A percentile compares a stretch with the other conserved stretches of the same genome.
Conservation (phyloP, 1,284 basidiomycete species). For the Chalciporus sp. region DNA sequence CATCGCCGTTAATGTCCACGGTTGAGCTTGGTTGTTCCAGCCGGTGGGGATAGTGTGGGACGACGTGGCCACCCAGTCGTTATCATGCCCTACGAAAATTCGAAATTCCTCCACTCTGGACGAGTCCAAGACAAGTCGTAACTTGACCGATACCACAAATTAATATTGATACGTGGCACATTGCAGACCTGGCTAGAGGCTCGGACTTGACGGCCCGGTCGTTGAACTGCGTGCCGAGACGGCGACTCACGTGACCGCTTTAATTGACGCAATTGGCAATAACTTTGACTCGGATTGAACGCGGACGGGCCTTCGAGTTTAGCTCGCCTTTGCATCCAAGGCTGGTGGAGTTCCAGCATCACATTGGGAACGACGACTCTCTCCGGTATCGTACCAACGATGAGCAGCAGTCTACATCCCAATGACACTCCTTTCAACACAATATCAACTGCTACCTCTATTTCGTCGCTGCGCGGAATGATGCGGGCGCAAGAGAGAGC, state of each 20-base stretch:
- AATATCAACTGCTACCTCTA: conserved; percentile 32
- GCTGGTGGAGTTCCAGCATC: too few species aligned
- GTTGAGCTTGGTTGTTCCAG: too few species aligned
- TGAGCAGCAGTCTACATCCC: conserved; percentile 13
- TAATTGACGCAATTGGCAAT: conserved; percentile 1
- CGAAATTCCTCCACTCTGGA: too few species aligned
- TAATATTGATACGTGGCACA: too few species aligned
- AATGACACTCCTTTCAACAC: conserved; percentile 21
- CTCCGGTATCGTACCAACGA: conserved; percentile 7
- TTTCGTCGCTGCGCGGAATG: conserved; percentile 31
- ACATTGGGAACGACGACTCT: background rate
- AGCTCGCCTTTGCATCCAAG: background rate
- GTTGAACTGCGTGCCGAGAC: background rate
- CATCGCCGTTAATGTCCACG: too few species aligned
- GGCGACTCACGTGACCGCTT: conserved; percentile 9
- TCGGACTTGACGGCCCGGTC: too few species aligned
- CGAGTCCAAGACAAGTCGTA: too few species aligned
- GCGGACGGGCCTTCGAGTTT: background rate
- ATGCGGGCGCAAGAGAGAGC: conserved; percentile 22
- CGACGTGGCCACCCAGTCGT: too few species aligned
- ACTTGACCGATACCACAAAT: too few species aligned
- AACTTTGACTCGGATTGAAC: conserved; percentile 3
- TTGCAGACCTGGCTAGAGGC: too few species aligned
- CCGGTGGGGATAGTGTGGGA: too few species aligned
- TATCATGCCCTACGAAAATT: too few species aligned